A percentile compares a stretch with the other conserved stretches of the same genome.
phyloP scores from a whole-genome alignment of 352 stramenopile species.

The Phytophthora macrochlamydospora region DNA sequence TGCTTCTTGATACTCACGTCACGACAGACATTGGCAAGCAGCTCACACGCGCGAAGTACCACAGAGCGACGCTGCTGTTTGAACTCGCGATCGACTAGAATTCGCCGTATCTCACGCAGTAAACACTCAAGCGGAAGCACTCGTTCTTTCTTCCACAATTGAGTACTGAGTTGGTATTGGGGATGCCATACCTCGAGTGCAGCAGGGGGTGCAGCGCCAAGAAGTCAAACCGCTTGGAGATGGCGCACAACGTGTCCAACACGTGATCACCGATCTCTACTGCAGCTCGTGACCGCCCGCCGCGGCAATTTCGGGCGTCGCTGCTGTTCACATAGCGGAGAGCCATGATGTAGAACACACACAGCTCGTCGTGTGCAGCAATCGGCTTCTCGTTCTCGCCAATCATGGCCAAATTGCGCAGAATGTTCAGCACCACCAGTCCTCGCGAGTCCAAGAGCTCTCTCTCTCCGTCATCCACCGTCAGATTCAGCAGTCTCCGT shows the following conservation, averaged over 20 bases:
- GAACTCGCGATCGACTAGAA: conserved; percentile 42
- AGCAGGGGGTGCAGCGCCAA: conserved; percentile 58
- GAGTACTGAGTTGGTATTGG: conserved; percentile 59
- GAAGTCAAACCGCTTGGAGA: conserved; percentile 78
- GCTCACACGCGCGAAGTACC: conserved; percentile 62
- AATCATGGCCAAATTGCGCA: conserved; percentile 81
- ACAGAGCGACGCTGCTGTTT: conserved; percentile 55
- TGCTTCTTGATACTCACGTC: conserved; percentile 52
- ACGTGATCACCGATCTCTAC: conserved; percentile 70
- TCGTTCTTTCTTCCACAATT: conserved; percentile 68
- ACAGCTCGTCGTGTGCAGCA: conserved; percentile 68
- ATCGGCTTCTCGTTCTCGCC: conserved; percentile 69
- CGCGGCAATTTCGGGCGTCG: conserved; percentile 21
- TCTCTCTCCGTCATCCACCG: conserved; percentile 44
- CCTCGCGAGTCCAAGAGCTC: conserved; percentile 61
- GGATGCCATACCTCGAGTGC: conserved; percentile 64
- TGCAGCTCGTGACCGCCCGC: conserved; percentile 28
- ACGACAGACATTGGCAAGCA: conserved; percentile 65
- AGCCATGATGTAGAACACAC: conserved; percentile 64
- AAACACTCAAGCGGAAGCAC: conserved; percentile 69
- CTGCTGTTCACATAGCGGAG: conserved; percentile 49
- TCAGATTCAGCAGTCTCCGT: conserved; percentile 53
- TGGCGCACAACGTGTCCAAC: conserved; percentile 77
- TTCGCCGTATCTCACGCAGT: conserved; percentile 51
- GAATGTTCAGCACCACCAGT: conserved; percentile 74